Evolutionary conservation across 441 rosid species (phyloP), one percentile per base, ranked within the genome.

Genomic region (Erodium trifolium): DNA sequence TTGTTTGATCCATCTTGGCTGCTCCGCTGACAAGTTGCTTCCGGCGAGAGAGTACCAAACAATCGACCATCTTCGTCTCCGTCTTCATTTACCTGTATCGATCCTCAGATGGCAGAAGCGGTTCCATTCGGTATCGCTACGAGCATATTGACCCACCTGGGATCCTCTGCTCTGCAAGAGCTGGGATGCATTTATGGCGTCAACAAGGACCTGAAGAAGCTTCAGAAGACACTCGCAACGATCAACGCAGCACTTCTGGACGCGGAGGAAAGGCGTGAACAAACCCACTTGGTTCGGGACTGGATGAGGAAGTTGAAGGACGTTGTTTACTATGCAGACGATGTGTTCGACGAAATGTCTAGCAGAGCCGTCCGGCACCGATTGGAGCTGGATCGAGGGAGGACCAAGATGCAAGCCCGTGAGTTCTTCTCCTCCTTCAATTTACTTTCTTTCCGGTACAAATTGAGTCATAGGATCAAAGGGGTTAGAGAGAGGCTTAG

Each of bases 261-360:
- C 19, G 74, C 70, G 5, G 70, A 71, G 74, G 74, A 66, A 39
- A 71, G 67, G 55, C 69, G 66, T 10, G 43, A 51, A 6, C 19
- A 27, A 3, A 71, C 37, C 49, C 69, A 68, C 3, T 16, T 51
- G 3, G 66, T 71, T 0, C 47, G 55, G 0, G 13, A 12, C n/a
- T 71, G 74, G 74, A 12, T 66, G 0, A 35, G 67, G 18, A 68
- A 49, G 60, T 55, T 72, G 16, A 67, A 41, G 60, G 70, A 66
- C 27, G 66, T 51, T 72, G 68, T 72, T n/a, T 57, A 66, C 53
- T 69, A 66, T 0, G 74, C 74, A 2, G 70, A 72, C 14, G 74
- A 72, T 57, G 73, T 77, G 67, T 72, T 81, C 9, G 82, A 81
- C 72, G 68, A 72, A 66, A 73, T 79, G 57, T 73, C 75, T 39